These are phyloP conservation scores for Diplogelasinospora grovesii DNA, from an alignment of 495 filamentous ascomycete genomes.

Conservation along the genomic window DNA sequence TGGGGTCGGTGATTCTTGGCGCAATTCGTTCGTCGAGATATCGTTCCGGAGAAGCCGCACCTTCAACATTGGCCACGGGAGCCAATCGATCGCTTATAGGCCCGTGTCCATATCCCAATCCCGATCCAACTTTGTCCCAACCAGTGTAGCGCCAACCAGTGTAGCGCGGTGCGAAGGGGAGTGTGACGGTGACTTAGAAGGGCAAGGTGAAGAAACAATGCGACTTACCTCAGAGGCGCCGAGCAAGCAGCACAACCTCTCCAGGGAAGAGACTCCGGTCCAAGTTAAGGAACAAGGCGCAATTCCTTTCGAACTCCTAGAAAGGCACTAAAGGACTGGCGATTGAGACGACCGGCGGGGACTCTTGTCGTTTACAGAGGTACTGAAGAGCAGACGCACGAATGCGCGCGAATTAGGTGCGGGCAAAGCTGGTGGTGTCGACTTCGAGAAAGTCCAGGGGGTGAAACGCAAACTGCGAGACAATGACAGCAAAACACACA, in stretches of 20 bases:
- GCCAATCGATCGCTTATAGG: neutral
- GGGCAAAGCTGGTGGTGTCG: constrained; percentile 16
- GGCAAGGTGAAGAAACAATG: neutral
- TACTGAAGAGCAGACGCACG: neutral
- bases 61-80: neutral
- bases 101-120: too few species aligned
- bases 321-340: constrained; percentile 13
- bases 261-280: neutral
- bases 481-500: constrained; percentile 17
- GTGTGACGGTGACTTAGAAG: neutral
- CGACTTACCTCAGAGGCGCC: constrained; percentile 13
- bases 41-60: neutral
- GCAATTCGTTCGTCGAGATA: too few species aligned
- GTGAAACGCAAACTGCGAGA: constrained; percentile 32
- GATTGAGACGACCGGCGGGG: constrained; percentile 10
- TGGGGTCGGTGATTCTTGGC: too few species aligned
- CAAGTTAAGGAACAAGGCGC: neutral
- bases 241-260: constrained; percentile 11
- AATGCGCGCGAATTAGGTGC: constrained; percentile 13
- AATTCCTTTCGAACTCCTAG: constrained; percentile 1
- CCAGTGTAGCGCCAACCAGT: too few species aligned
- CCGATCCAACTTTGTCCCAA: too few species aligned
- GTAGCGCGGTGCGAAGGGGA: neutral
- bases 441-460: constrained; percentile 25
- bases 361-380: neutral